These are phyloP conservation scores for Mallotus japonicus DNA, from an alignment of 441 rosid genomes.

Conservation along the genomic window DNA sequence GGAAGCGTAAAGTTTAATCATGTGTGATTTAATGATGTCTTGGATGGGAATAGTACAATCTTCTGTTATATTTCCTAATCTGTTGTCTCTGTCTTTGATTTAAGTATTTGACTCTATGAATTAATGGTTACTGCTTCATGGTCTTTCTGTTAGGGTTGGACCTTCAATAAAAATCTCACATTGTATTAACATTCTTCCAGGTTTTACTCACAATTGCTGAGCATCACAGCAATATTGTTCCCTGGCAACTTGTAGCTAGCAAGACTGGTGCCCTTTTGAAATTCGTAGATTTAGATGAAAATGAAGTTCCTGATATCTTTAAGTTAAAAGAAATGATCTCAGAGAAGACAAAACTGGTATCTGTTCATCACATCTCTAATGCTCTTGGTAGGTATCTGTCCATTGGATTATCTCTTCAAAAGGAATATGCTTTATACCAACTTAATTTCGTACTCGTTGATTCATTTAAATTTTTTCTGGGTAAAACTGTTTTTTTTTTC, in stretches of 20 bases:
- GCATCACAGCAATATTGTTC: constrained; percentile 91
- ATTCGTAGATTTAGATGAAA: constrained; percentile 54
- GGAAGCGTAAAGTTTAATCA: neutral
- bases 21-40: neutral
- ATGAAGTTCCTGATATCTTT: constrained; percentile 62
- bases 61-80: no score
- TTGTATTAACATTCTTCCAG: constrained; percentile 36
- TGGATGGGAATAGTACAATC: neutral
- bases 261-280: constrained; percentile 74
- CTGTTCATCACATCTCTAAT: constrained; percentile 82
- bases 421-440: neutral
- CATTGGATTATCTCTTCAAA: neutral
- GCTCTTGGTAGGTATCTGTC: constrained; percentile 53
- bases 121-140: neutral
- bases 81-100: neutral
- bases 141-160: neutral
- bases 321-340: constrained; percentile 58
- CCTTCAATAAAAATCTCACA: neutral
- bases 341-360: constrained; percentile 67
- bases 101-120: neutral
- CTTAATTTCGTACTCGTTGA: neutral
- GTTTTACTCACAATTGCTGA: constrained; percentile 73
- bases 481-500: neutral
- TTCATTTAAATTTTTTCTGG: neutral
- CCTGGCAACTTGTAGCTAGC: constrained; percentile 87